Conservation (phyloP, 2,329 filamentous ascomycete genomes). For the Penicillium hesseltinei region DNA sequence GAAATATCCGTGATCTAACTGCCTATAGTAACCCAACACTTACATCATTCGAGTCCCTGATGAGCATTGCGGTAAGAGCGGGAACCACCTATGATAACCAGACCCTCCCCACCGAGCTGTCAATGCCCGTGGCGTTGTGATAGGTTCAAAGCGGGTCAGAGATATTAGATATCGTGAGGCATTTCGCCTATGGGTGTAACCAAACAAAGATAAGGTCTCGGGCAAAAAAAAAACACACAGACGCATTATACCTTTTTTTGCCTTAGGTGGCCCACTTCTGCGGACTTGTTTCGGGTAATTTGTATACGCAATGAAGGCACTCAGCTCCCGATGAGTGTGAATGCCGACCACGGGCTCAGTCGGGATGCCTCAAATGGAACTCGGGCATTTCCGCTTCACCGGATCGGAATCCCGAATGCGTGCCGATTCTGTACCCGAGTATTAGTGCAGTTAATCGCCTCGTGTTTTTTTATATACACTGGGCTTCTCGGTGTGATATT, state of each 20-base stretch:
- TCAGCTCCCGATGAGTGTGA: not conserved
- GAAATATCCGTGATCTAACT: constrained; percentile 7
- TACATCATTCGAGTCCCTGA: not conserved
- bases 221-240: not conserved
- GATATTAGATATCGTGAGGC: not conserved
- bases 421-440: constrained; percentile 19
- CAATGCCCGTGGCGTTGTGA: constrained; percentile 3
- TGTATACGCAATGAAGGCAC: not conserved
- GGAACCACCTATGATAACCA: not conserved
- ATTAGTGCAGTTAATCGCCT: not conserved
- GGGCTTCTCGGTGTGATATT: constrained; percentile 3
- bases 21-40: not conserved
- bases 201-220: constrained; percentile 5
- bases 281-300: not conserved
- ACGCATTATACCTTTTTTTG: not conserved
- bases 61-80: constrained; percentile 8
- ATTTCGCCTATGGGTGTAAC: not conserved
- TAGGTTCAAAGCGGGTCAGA: not conserved
- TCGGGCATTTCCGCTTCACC: constrained; percentile 24
- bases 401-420: constrained; percentile 22
- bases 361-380: constrained; percentile 17
- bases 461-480: not conserved
- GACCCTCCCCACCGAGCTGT: not conserved
- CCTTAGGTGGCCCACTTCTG: not conserved
- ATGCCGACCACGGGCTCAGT: constrained; percentile 15